Percentiles rank a stretch among this genome's conserved stretches.
Evolutionary conservation across 2,329 filamentous ascomycete genomes (phyloP).

Genomic region (Magnaporthiopsis rhizophila): DNA sequence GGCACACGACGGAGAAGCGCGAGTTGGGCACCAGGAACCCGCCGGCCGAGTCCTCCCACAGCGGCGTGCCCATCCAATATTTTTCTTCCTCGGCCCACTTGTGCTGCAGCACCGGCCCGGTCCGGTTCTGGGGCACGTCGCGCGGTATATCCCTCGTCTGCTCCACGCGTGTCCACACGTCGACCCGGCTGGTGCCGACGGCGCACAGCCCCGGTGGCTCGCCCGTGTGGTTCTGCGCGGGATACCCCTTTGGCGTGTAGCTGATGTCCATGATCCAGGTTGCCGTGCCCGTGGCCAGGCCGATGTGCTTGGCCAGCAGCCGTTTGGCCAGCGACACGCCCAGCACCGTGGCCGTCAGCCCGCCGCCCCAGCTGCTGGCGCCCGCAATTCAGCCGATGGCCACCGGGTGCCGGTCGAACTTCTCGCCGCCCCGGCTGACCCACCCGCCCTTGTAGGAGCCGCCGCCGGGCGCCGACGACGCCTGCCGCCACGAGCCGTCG

Average conservation of each 20-base stretch:
- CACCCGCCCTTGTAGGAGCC: not conserved
- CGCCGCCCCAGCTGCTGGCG: not conserved
- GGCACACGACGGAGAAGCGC: not conserved
- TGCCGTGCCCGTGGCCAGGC: not conserved
- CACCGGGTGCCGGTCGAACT: not conserved
- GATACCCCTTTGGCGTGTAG: too few species aligned
- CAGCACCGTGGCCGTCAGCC: not conserved
- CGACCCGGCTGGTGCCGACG: constrained; percentile 1
- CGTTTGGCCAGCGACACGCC: not conserved
- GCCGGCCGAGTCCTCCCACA: not conserved
- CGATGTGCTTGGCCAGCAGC: not conserved
- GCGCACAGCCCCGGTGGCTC: not conserved
- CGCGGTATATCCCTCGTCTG: not conserved
- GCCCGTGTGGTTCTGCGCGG: not conserved
- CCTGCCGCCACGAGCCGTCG: not conserved
- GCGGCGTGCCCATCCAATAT: not conserved
- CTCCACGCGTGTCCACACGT: constrained; percentile 2
- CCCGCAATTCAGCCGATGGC: not conserved
- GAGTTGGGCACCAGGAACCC: not conserved
- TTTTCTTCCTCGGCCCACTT: not conserved
- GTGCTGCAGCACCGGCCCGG: not conserved
- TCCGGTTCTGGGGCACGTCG: not conserved
- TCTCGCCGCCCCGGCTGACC: not conserved
- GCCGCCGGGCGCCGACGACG: not conserved
- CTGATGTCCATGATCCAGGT: not conserved